Conservation (phyloP, 192 early-diverging fungal species). For the Piromyces finnis region DNA sequence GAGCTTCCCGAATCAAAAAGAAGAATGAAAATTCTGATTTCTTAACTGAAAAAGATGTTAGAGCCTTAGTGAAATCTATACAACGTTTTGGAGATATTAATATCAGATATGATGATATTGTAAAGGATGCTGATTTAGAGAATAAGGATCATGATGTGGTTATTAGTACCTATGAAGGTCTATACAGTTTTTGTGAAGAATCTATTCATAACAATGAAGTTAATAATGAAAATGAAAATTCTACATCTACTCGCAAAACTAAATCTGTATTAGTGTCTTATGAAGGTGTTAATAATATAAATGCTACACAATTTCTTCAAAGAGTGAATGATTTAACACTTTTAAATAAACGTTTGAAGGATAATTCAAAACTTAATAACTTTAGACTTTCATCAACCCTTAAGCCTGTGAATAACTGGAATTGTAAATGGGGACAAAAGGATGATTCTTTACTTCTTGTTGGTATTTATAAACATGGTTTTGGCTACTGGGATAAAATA, state of each 20-base stretch:
- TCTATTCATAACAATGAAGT: constrained; percentile 14
- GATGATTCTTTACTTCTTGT: constrained; percentile 95
- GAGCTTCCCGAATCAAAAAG: not conserved
- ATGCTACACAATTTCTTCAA: constrained; percentile 63
- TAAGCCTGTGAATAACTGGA: constrained; percentile 74
- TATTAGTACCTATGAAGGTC: constrained; percentile 13
- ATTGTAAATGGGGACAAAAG: constrained; percentile 61
- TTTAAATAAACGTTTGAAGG: constrained; percentile 37
- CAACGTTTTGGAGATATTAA: constrained; percentile 69
- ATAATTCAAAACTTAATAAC: constrained; percentile 1
- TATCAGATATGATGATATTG: constrained; percentile 62
- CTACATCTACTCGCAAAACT: not conserved
- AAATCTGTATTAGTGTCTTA: constrained; percentile 65
- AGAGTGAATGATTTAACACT: constrained; percentile 54
- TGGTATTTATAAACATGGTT: constrained; percentile 85
- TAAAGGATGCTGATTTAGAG: constrained; percentile 60
- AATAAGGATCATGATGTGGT: constrained; percentile 30
- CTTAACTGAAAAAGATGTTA: constrained; percentile 63
- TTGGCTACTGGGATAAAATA: constrained; percentile 77
- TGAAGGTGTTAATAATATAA: constrained; percentile 61
- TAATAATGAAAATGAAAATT: constrained; percentile 11
- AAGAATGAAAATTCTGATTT: constrained; percentile 8
- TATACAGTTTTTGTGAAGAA: constrained; percentile 22
- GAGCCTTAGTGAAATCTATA: constrained; percentile 59
- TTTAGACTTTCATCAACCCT: constrained; percentile 33